Conservation (phyloP, 2,329 filamentous ascomycete species). For the Fusarium fujikuroi region DNA sequence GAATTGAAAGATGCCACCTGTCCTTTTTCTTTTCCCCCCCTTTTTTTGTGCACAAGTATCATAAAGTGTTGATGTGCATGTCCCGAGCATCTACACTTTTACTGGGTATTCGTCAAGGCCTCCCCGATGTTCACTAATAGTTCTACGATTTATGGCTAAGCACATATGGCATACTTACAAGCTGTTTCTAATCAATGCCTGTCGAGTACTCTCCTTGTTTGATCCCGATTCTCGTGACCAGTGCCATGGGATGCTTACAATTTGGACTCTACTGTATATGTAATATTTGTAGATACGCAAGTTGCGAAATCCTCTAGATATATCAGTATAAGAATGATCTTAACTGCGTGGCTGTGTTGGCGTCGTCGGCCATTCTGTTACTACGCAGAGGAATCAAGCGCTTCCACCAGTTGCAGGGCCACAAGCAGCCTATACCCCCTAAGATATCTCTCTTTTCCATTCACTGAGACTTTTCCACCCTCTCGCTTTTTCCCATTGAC, state of each 20-base stretch:
- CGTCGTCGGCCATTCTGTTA: not conserved
- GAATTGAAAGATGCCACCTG: conserved; percentile 11
- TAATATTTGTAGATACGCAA: not conserved
- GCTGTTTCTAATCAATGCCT: no score
- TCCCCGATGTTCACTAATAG: no score
- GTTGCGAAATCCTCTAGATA: not conserved
- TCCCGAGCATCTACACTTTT: not conserved
- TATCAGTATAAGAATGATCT: not conserved
- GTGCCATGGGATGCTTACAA: not conserved
- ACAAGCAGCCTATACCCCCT: not conserved
- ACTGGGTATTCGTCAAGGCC: not conserved
- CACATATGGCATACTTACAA: no score
- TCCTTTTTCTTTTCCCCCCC: no score
- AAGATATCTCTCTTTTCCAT: not conserved
- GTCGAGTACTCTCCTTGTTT: not conserved
- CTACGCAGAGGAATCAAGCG: not conserved
- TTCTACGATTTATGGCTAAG: not conserved
- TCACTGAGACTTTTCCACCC: not conserved
- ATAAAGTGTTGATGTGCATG: not conserved
- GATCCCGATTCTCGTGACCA: not conserved
- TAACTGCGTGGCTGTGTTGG: not conserved
- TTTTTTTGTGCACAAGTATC: not conserved
- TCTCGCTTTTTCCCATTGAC: not conserved
- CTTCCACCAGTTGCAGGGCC: not conserved
- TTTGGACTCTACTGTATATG: not conserved